phyloP scores from a whole-genome alignment of 129 eudicot species.

The Arctium minus region DNA sequence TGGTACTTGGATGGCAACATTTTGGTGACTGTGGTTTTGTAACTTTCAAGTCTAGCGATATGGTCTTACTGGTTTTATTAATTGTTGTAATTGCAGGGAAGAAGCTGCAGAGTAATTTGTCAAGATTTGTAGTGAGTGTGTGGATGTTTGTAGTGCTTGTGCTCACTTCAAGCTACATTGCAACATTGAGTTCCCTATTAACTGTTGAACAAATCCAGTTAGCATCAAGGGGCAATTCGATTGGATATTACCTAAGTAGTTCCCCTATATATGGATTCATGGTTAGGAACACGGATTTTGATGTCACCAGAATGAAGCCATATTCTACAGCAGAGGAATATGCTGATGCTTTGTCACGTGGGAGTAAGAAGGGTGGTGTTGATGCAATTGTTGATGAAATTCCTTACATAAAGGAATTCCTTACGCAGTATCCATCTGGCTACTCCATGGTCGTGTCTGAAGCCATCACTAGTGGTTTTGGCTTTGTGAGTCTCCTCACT shows the following conservation, averaged over 20 bases:
- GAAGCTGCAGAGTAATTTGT: constrained; percentile 33
- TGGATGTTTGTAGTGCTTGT: constrained; percentile 49
- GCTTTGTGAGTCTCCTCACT: constrained; percentile 33
- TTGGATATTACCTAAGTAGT: background rate
- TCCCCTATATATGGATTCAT: too few species aligned
- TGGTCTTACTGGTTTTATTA: background rate
- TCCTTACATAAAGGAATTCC: constrained; percentile 32
- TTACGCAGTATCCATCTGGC: constrained; percentile 23
- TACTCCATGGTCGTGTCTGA: constrained; percentile 25
- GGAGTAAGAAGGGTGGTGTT: constrained; percentile 33
- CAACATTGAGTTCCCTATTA: constrained; percentile 46
- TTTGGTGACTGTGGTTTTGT: background rate
- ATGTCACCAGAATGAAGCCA: background rate
- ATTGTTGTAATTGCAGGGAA: constrained; percentile 25
- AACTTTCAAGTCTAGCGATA: too few species aligned
- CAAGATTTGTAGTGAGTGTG: constrained; percentile 32
- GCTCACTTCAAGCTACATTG: constrained; percentile 52
- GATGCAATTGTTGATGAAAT: constrained; percentile 38
- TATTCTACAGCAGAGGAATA: constrained; percentile 18
- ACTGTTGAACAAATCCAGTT: constrained; percentile 42
- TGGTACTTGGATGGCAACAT: too few species aligned
- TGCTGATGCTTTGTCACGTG: constrained; percentile 26
- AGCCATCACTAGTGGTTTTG: constrained; percentile 31
- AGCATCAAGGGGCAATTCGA: background rate
- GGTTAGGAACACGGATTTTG: too few species aligned